Base-by-base conservation (phyloP, 2,329 filamentous ascomycete genomes). In the Sarocladium brachiariae region DNA sequence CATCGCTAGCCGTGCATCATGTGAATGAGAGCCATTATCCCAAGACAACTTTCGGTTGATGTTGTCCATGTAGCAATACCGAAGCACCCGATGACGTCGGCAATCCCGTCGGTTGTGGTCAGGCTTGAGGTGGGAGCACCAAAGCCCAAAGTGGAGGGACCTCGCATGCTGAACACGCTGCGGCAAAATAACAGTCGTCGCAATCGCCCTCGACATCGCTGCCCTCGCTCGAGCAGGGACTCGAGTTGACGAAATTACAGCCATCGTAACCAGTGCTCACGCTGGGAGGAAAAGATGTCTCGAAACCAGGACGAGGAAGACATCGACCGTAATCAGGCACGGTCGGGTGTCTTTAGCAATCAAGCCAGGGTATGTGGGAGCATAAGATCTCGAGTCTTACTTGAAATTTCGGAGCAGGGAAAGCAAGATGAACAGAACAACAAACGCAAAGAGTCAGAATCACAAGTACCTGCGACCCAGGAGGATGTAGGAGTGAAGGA, bases 81-180 rank as follows among this genome's bases (percentile, higher is more conserved):
- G 73, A 10, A 71, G 34, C 3, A 59, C 53, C 50, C 70, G 68
- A 53, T 71, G 65, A 11, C 71, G 75, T 38, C 70, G 72, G 39
- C 39, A 43, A n/a, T 43, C 39, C 48, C 70, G 68, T 34, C 69
- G 66, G 18, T 13, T 30, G 27, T 65, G 63, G 16, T 72, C 66
- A 13, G 65, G 61, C 54, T 75, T 69, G 24, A 69, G 56, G 39
- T 68, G 68, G 25, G 65, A 68, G 7, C 70, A 67, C 71, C 75
- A 78, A 16, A 69, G 56, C 49, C 68, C 71, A 52, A 80, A 71
- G 53, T 75, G 73, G 53, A 79, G 77, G 31, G 59, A 59, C 31
- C 79, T 31, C n/a, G 43, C 4, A 13, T 47, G 27, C 18, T 25
- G 23, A 16, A 30, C 21, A 6, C 39, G 24, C 4, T 30, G 13